Percentiles rank a stretch among this genome's conserved stretches.
Evolutionary conservation across 805 yeast genomes (phyloP).

Genomic region (Candida insectalens): DNA sequence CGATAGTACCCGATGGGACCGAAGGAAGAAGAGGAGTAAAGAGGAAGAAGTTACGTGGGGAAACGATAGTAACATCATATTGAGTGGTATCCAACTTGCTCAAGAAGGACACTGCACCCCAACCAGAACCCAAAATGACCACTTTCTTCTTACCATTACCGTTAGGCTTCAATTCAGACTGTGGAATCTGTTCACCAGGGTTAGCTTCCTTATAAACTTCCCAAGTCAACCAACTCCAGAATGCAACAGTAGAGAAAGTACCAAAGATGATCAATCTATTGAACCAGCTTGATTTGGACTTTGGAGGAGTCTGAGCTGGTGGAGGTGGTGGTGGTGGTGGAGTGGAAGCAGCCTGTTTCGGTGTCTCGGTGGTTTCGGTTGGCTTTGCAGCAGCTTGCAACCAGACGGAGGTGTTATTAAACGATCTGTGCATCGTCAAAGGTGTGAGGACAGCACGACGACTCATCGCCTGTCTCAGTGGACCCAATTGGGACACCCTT

Average conservation of each 20-base stretch:
- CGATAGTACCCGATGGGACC: constrained; percentile 90
- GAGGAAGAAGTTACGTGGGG: constrained; percentile 91
- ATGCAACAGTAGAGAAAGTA: constrained; percentile 38
- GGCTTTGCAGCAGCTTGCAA: background rate
- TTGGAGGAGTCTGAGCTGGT: constrained; percentile 4
- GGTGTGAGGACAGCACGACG: too few species aligned
- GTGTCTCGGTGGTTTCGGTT: background rate
- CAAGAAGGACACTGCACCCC: constrained; percentile 87
- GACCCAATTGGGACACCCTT: too few species aligned
- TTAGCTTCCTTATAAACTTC: constrained; percentile 51
- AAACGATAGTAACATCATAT: constrained; percentile 82
- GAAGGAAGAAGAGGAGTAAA: constrained; percentile 96
- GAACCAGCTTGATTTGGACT: constrained; percentile 20
- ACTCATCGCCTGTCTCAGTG: too few species aligned
- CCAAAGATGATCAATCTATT: constrained; percentile 38
- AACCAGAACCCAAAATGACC: constrained; percentile 82
- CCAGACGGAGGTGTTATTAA: background rate
- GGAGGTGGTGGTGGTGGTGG: background rate
- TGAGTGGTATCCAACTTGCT: constrained; percentile 77
- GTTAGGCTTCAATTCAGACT: constrained; percentile 32
- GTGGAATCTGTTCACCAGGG: constrained; percentile 54
- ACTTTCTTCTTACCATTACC: constrained; percentile 63
- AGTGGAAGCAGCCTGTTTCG: too few species aligned
- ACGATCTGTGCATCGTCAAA: too few species aligned
- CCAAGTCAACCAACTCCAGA: constrained; percentile 52